phyloP scores from a whole-genome alignment of 2,329 filamentous ascomycete species.

The Monilinia polystroma region DNA sequence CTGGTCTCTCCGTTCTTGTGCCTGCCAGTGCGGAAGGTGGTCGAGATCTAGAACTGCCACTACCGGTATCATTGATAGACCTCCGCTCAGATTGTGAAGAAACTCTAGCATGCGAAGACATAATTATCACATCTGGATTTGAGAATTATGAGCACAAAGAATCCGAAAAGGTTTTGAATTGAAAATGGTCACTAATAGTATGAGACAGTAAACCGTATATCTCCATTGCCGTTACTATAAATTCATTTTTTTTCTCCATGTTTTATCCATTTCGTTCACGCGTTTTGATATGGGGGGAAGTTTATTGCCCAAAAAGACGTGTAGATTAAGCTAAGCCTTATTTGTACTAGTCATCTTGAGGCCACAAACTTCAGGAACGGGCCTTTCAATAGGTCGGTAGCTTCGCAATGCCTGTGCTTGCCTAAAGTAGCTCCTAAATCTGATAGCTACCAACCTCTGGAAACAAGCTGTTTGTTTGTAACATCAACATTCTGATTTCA shows the following conservation, averaged over 20 bases:
- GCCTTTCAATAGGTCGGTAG: slow-evolving; percentile 4
- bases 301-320: slow-evolving; percentile 16
- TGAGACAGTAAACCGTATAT: slow-evolving; percentile 18
- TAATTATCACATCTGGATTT: slow-evolving; percentile 35
- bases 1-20: slow-evolving; percentile 30
- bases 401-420: slow-evolving; percentile 26
- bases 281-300: slow-evolving; percentile 21
- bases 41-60: slow-evolving; percentile 36
- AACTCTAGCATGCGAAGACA: slow-evolving; percentile 40
- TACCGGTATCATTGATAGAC: slow-evolving; percentile 37
- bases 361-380: slow-evolving; percentile 19
- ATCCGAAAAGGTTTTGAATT: slow-evolving; percentile 8
- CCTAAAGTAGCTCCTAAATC: slow-evolving; percentile 23
- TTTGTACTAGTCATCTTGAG: background rate
- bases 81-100: slow-evolving; percentile 38
- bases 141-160: slow-evolving; percentile 18
- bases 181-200: slow-evolving; percentile 6
- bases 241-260: slow-evolving; percentile 12
- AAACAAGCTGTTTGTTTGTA: slow-evolving; percentile 20
- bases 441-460: slow-evolving; percentile 22
- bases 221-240: slow-evolving; percentile 15
- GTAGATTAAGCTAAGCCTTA: slow-evolving; percentile 16
- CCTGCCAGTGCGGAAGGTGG: slow-evolving; percentile 33
- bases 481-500: slow-evolving; percentile 17
- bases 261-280: slow-evolving; percentile 11